These are phyloP conservation scores for Colletotrichum abscissum DNA, from an alignment of 2,329 filamentous ascomycete genomes.

Conservation along the genomic window DNA sequence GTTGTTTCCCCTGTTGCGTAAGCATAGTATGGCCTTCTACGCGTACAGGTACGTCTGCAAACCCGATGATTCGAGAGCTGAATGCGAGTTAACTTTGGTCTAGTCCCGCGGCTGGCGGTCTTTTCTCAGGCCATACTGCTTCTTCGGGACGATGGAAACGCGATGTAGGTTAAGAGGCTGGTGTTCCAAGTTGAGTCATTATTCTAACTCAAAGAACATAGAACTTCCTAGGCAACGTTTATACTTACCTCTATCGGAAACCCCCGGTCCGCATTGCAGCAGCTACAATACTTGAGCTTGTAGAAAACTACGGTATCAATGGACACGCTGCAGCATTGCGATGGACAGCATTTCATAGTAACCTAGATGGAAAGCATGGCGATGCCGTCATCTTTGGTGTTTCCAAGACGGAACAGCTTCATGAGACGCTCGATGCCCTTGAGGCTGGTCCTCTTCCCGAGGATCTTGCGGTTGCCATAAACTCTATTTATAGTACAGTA, in stretches of 20 bases:
- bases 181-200: no score
- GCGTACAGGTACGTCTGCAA: background rate
- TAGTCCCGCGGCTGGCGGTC: background rate
- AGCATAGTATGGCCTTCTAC: background rate
- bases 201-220: background rate
- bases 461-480: background rate
- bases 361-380: background rate
- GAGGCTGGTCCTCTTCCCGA: background rate
- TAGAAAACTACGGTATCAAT: background rate
- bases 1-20: background rate
- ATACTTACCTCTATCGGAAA: background rate
- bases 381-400: background rate
- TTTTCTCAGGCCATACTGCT: background rate
- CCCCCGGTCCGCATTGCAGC: background rate
- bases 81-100: background rate
- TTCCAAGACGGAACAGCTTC: background rate
- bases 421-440: background rate
- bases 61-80: background rate
- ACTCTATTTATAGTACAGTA: background rate
- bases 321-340: background rate
- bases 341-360: background rate
- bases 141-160: background rate
- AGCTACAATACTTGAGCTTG: background rate
- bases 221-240: background rate
- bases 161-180: background rate